These are phyloP conservation scores for Cladosporium sp. DNA, from an alignment of 2,329 filamentous ascomycete species.

Conservation along the genomic window DNA sequence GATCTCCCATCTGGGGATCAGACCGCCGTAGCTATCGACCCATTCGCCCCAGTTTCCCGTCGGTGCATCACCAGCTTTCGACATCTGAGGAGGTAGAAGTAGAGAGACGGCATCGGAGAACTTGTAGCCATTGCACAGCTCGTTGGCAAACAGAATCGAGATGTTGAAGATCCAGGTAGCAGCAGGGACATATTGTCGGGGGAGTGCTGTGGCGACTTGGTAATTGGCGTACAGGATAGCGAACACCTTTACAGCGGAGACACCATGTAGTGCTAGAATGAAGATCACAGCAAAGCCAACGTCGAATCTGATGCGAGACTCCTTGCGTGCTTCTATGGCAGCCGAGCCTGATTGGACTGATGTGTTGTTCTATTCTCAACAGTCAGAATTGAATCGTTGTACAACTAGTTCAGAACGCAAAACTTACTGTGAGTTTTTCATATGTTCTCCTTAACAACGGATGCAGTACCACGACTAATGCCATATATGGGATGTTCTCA, in stretches of 20 bases:
- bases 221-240: constrained; percentile 80
- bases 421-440: constrained; percentile 49
- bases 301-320: constrained; percentile 62
- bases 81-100: constrained; percentile 46
- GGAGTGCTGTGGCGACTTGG: constrained; percentile 70
- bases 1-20: constrained; percentile 94
- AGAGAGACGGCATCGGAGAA: constrained; percentile 63
- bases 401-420: not conserved
- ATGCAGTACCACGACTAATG: constrained; percentile 72
- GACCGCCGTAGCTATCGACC: constrained; percentile 76
- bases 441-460: constrained; percentile 74
- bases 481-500: constrained; percentile 79
- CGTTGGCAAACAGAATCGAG: constrained; percentile 82
- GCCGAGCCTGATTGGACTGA: not conserved
- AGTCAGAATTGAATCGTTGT: not conserved
- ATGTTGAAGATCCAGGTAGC: constrained; percentile 92
- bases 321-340: constrained; percentile 16
- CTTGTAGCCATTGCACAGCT: constrained; percentile 75
- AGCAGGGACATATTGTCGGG: constrained; percentile 67
- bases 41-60: constrained; percentile 62
- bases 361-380: not conserved
- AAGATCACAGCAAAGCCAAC: constrained; percentile 78
- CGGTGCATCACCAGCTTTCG: constrained; percentile 38
- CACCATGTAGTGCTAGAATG: constrained; percentile 75
- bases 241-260: constrained; percentile 81